Conservation (phyloP, 371 early-diverging fungal species). For the Coemansia sp. region DNA sequence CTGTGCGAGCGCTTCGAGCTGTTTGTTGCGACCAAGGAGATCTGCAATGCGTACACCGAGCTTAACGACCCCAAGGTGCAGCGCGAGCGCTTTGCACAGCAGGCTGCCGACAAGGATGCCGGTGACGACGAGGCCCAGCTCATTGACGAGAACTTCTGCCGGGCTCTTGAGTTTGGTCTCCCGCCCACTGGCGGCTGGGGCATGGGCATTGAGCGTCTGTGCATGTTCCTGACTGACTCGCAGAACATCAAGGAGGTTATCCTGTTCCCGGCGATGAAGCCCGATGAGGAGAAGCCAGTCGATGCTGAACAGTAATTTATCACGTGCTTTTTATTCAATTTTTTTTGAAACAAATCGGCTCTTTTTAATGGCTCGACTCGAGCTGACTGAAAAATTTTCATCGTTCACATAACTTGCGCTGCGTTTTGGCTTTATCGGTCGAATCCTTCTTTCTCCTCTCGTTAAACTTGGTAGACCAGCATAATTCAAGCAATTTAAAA, state of each 20-base stretch:
- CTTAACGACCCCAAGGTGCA: slow-evolving; percentile 99
- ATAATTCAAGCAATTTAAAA: slow-evolving; percentile 19
- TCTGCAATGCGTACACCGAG: slow-evolving; percentile 98
- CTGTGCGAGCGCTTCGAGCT: slow-evolving; percentile 99
- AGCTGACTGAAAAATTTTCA: slow-evolving; percentile 20
- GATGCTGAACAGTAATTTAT: background rate
- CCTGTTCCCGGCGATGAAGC: slow-evolving; percentile 94
- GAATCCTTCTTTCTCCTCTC: slow-evolving; percentile 21
- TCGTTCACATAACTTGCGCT: background rate
- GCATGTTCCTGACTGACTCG: slow-evolving; percentile 99
- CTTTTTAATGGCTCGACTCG: slow-evolving; percentile 9
- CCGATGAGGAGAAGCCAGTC: slow-evolving; percentile 54
- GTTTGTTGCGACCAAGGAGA: slow-evolving; percentile 99
- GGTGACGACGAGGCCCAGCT: slow-evolving; percentile 99
- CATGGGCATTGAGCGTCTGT: slow-evolving; percentile 97
- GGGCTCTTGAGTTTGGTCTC: slow-evolving; percentile 97
- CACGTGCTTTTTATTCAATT: background rate
- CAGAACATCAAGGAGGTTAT: slow-evolving; percentile 98
- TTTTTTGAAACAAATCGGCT: background rate
- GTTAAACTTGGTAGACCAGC: background rate
- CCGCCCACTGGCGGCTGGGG: slow-evolving; percentile 99
- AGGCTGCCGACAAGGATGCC: slow-evolving; percentile 94
- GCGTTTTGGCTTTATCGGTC: too few species aligned
- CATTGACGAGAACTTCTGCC: slow-evolving; percentile 98
- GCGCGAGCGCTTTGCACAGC: slow-evolving; percentile 95